These are phyloP conservation scores for Dothideomycetes sp. DNA, from an alignment of 2,329 filamentous ascomycete species.

Conservation along the genomic window DNA sequence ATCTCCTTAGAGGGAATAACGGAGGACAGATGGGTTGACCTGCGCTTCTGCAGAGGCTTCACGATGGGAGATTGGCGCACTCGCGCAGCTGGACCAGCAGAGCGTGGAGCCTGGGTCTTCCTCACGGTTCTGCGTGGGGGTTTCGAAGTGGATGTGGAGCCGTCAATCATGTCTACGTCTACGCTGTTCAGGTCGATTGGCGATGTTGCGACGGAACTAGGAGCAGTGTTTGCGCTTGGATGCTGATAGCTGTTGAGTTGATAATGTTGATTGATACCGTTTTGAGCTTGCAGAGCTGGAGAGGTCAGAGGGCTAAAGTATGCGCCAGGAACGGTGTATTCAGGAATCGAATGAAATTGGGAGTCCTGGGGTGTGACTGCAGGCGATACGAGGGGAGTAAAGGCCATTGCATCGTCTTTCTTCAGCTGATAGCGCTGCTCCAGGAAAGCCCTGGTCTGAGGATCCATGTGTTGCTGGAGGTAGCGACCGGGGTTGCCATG, in stretches of 20 bases:
- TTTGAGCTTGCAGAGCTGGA: constrained; percentile 66
- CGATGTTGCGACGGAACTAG: constrained; percentile 38
- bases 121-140: constrained; percentile 26
- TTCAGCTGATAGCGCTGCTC: constrained; percentile 46
- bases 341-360: constrained; percentile 44
- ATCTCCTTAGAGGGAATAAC: constrained; percentile 35
- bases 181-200: constrained; percentile 28
- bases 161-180: constrained; percentile 33
- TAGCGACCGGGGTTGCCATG: constrained; percentile 48
- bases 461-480: constrained; percentile 36
- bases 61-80: constrained; percentile 63
- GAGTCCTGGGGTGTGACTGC: constrained; percentile 70
- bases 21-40: constrained; percentile 33
- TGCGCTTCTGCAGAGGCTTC: constrained; percentile 45
- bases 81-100: constrained; percentile 29
- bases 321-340: constrained; percentile 55
- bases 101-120: constrained; percentile 38
- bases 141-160: constrained; percentile 20
- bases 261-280: constrained; percentile 26
- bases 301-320: constrained; percentile 81
- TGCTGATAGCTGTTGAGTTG: constrained; percentile 30
- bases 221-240: constrained; percentile 47
- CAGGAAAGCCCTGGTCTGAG: constrained; percentile 50
- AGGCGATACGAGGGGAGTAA: constrained; percentile 74
- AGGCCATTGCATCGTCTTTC: constrained; percentile 63